Percentiles rank a stretch among this genome's conserved stretches.
Evolutionary conservation across 768 basidiomycete genomes (phyloP).

Genomic region (Russula griseocarnosa): DNA sequence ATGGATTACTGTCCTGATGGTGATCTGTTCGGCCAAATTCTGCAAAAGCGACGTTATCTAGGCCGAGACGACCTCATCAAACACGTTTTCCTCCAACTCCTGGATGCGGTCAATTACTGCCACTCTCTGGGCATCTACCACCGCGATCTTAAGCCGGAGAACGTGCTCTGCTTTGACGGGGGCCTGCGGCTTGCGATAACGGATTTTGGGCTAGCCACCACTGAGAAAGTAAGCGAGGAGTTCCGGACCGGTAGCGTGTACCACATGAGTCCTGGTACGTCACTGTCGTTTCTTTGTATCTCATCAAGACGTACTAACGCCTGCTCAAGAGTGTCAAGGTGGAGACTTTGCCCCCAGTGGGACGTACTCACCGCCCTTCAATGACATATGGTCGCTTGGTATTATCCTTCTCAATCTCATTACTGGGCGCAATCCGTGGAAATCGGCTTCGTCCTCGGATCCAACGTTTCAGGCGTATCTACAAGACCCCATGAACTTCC

Average conservation of each 20-base stretch:
- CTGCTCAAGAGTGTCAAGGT: slow-evolving; percentile 77
- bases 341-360: slow-evolving; percentile 58
- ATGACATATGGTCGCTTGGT: slow-evolving; percentile 96
- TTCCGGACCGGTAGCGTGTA: slow-evolving; percentile 97
- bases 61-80: slow-evolving; percentile 84
- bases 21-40: slow-evolving; percentile 89
- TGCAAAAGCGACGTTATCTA: slow-evolving; percentile 70
- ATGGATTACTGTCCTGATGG: slow-evolving; percentile 91
- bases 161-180: slow-evolving; percentile 78
- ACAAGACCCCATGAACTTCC: slow-evolving; percentile 68
- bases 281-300: slow-evolving; percentile 21
- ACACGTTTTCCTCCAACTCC: slow-evolving; percentile 85
- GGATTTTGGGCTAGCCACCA: slow-evolving; percentile 93
- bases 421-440: slow-evolving; percentile 96
- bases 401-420: slow-evolving; percentile 95
- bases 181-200: slow-evolving; percentile 81
- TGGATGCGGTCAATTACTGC: slow-evolving; percentile 91
- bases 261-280: slow-evolving; percentile 91
- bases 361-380: slow-evolving; percentile 79
- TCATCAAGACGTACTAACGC: slow-evolving; percentile 27
- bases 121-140: slow-evolving; percentile 92
- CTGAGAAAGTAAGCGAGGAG: slow-evolving; percentile 78
- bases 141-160: slow-evolving; percentile 97
- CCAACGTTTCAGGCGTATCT: slow-evolving; percentile 88
- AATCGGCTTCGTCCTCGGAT: slow-evolving; percentile 76